A percentile compares a stretch with the other conserved stretches of the same genome.
Conservation (phyloP, 2,329 filamentous ascomycete genomes). For the Trichophyton verrucosum region DNA sequence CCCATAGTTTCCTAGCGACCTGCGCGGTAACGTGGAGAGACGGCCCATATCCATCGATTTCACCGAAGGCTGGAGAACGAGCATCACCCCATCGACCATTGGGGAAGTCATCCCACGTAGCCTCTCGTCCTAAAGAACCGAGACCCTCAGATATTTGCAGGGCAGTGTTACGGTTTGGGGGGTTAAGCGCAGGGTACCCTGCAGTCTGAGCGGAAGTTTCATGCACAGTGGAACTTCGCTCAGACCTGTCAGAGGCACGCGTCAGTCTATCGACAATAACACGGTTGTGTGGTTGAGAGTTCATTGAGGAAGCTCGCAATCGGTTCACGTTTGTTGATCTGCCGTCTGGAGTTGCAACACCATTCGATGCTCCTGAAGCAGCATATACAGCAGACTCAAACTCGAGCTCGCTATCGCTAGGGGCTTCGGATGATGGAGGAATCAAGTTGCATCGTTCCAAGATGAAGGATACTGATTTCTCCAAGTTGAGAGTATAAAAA, state of each 20-base stretch:
- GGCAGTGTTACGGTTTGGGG: conserved; percentile 71
- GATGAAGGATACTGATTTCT: conserved; percentile 91
- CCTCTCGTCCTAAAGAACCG: conserved; percentile 76
- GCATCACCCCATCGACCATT: conserved; percentile 94
- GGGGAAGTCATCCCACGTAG: conserved; percentile 97
- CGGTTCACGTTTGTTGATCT: conserved; percentile 23
- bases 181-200: conserved; percentile 50
- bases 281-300: conserved; percentile 75
- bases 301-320: conserved; percentile 63
- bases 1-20: conserved; percentile 76
- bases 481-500: conserved; percentile 92
- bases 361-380: conserved; percentile 17
- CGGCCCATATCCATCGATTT: conserved; percentile 98
- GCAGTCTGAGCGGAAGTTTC: conserved; percentile 68
- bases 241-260: conserved; percentile 22
- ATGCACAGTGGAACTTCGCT: conserved; percentile 28
- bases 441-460: conserved; percentile 78
- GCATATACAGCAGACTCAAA: conserved; percentile 34
- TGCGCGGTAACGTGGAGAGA: conserved; percentile 80
- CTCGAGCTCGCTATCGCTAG: conserved; percentile 34
- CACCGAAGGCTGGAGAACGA: conserved; percentile 82
- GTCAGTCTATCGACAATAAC: conserved; percentile 59
- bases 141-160: conserved; percentile 91
- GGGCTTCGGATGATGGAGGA: conserved; percentile 34
- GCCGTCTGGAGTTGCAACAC: conserved; percentile 18